Percentiles rank a stretch among this genome's conserved stretches.
Conservation (phyloP, 306 rosid genomes). For the Begonia loranthoides region DNA sequence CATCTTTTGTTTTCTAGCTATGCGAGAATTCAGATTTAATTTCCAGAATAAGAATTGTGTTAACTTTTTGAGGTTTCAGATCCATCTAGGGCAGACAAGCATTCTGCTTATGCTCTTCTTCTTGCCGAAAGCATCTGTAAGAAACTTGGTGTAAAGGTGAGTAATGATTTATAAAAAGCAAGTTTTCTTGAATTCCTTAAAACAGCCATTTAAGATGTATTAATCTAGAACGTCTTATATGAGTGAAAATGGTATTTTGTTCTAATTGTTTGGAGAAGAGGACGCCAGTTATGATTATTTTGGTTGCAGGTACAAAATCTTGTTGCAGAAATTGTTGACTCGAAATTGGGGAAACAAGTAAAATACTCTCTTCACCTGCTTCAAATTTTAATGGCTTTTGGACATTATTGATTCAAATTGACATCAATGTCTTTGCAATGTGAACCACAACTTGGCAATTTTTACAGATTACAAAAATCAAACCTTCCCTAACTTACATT, state of each 20-base stretch:
- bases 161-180: not conserved
- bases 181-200: not conserved
- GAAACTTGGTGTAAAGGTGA: conserved; percentile 73
- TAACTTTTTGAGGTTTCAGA: conserved; percentile 44
- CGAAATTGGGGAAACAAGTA: conserved; percentile 91
- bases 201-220: not conserved
- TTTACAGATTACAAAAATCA: conserved; percentile 62
- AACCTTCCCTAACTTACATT: conserved; percentile 69
- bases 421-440: not conserved
- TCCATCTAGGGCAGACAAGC: conserved; percentile 75
- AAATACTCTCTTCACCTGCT: conserved; percentile 11
- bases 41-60: conserved; percentile 12
- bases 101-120: conserved; percentile 71
- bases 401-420: not conserved
- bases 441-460: not conserved
- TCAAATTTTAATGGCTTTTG: not conserved
- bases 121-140: conserved; percentile 78
- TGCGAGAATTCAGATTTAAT: conserved; percentile 1
- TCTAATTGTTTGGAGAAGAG: conserved; percentile 7
- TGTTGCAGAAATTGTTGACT: conserved; percentile 82
- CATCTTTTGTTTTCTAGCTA: not conserved
- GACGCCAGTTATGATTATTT: too few species aligned
- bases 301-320: conserved; percentile 74
- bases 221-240: conserved; percentile 5
- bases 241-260: not conserved